Evolutionary conservation across 1,284 basidiomycete species (phyloP), one percentile per base, ranked within the genome.

Genomic region (Malassezia restricta): DNA sequence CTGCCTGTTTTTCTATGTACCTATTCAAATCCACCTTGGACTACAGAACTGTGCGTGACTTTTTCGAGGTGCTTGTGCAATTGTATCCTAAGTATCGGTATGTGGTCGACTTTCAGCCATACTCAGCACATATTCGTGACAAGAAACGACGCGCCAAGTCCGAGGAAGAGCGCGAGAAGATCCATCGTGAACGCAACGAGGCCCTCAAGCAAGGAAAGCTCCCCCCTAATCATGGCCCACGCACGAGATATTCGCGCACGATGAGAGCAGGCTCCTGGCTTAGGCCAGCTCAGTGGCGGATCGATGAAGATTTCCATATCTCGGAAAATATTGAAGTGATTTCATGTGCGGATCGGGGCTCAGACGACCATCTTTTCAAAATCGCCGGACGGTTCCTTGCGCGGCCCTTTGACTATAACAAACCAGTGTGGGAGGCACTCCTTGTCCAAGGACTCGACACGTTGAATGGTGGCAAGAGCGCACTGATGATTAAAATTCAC

Each of bases 401-500:
- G 11, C 58, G 63, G 5, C 66, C 69, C 53, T 73, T 62, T 49
- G 62, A 73, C 61, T 73, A 63, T 45, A 61, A 57, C 33, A 73
- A 69, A 57, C 70, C 70, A 4, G 59, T 71, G 30, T 73, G 70
- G 70, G 64, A 69, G 47, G 69, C 70, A 8, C 57, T 71, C 29
- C 57, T 68, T n/a, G 68, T 73, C 40, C 68, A 63, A 9, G 67
- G 68, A 20, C 57, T 73, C 47, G 50, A 66, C 52, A 71, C 66
- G 9, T 40, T 50, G 14, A 61, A 71, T 27, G 70, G 70, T 20
- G 66, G 62, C 17, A 58, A 58, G 39, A 64, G 62, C 33, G 68
- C 66, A 5, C 56, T 73, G 28, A 68, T 73, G 66, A 70, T 73
- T 68, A 73, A 73, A 57, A 68, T 73, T 35, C 70, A 73, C 51